Evolutionary conservation across 169 alveolate species (phyloP), one percentile per base, ranked within the genome.

Genomic region (Cryptosporidium andersoni): DNA sequence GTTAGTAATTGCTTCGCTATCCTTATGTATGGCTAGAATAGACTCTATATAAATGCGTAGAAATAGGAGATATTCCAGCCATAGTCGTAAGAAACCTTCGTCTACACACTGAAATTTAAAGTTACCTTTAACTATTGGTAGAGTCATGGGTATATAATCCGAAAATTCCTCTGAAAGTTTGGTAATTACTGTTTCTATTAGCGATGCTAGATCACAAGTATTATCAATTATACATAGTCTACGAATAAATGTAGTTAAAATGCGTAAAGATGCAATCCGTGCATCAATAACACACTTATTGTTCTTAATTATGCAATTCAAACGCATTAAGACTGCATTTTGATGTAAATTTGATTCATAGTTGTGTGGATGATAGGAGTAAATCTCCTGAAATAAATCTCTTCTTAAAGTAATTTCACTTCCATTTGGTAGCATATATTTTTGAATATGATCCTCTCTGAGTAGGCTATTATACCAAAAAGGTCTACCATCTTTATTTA

Each of bases 361-460:
- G 42, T 45, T 74, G 14, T 43, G 2, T 43, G 85, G 85, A 11
- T 47, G 34, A 45, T 12, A 74, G 39, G 16, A 34, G 60, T 55
- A 74, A 37, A 74, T 47, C 49, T 74, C 85, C 48, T 74, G 85
- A 40, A 74, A 43, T 8, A 42, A 47, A 48, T 74, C 85, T 74
- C 85, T 74, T 36, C 55, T 43, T 34, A 74, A 64, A 42, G 55
- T 68, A 7, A 74, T 9, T n/a, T 40, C 60, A 47, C 67, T 74
- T 16, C 85, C 85, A 58, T 74, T 68, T 7, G 85, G 85, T 25
- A 74, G 45, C 36, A 58, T 63, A 74, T 58, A 58, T 25, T 58
- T 56, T 16, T 58, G 55, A 8, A 74, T 52, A 11, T 74, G 85
- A 8, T 58, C 74, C 36, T 74, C 85, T 16, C 36, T 42, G 16